Percentiles rank a stretch among this genome's conserved stretches.
phyloP scores from a whole-genome alignment of 2,329 filamentous ascomycete genomes.

The Fusarium sp. region DNA sequence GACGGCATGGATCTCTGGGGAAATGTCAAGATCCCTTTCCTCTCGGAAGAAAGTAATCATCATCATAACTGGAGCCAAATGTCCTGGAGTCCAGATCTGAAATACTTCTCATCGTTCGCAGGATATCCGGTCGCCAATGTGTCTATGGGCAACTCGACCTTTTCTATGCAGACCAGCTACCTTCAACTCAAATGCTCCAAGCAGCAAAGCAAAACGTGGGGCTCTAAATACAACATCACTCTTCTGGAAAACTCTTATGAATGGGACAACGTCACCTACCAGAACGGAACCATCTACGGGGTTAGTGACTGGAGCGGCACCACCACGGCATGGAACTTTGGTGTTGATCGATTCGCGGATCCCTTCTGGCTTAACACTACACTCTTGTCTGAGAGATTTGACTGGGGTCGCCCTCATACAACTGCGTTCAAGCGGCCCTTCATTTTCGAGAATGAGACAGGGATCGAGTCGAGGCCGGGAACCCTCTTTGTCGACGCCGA shows the following conservation, averaged over 20 bases:
- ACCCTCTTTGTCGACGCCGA: neutral
- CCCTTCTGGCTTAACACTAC: neutral
- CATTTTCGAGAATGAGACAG: neutral
- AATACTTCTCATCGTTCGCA: neutral
- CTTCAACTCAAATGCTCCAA: neutral
- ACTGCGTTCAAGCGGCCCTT: neutral
- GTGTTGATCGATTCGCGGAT: neutral
- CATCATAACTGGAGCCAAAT: neutral
- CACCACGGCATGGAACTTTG: neutral
- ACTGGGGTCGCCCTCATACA: neutral
- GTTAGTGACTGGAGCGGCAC: too few species aligned
- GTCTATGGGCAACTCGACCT: neutral
- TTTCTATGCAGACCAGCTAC: neutral
- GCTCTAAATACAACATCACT: neutral
- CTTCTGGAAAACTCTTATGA: too few species aligned
- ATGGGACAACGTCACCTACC: neutral
- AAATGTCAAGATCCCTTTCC: neutral
- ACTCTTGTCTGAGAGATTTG: neutral
- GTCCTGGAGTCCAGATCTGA: neutral
- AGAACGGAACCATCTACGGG: neutral
- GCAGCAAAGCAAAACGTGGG: neutral
- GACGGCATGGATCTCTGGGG: neutral
- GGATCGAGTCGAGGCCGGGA: neutral
- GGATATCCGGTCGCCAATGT: neutral
- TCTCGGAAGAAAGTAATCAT: neutral